Evolutionary conservation across 345 rosid species (phyloP), one percentile per base, ranked within the genome.

Genomic region (Xanthoceras sorbifolium): DNA sequence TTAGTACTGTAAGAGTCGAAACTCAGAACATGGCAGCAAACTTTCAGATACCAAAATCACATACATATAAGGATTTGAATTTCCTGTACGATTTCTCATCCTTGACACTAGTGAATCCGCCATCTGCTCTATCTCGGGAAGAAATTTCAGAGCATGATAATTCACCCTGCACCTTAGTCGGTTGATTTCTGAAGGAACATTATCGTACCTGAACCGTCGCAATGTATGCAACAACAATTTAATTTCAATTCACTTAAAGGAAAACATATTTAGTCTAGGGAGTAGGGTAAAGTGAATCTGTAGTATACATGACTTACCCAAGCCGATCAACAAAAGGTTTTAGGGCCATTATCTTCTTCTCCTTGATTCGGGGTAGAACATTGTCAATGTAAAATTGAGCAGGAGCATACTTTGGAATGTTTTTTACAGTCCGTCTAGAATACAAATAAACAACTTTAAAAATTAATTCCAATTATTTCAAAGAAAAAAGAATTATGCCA

Each of bases 241-340:
- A 52, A 54, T 28, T 55, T 44, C 46, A 75, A 25, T 34, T 48
- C 76, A 40, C 54, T 72, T 73, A 38, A 38, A 26, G 17, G 17
- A 36, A 77, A 61, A 46, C 48, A 72, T 40, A 65, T n/a, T 42
- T 32, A 52, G 65, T 76, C 38, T 54, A 48, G 46, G 63, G 59
- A 17, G 22, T 54, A 48, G 46, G 63, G 59, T 17, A 22, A 11
- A 15, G 31, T 7, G 44, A 17, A 75, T 62, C 52, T 25, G 57
- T 10, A 77, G 75, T 29, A 69, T 32, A 18, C 62, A 78, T 63
- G 65, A 72, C 92, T 84, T 76, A 97, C 99, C 99, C 99, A 67
- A 94, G 97, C 29, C 99, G 92, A 85, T 97, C 99, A 1, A 97
- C 99, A 87, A 97, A 97, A 84, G 99, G 99, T 85, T 97, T 97